A percentile compares a stretch with the other conserved stretches of the same genome.
phyloP scores from a whole-genome alignment of 1,284 basidiomycete genomes.

The Boletus smithii region DNA sequence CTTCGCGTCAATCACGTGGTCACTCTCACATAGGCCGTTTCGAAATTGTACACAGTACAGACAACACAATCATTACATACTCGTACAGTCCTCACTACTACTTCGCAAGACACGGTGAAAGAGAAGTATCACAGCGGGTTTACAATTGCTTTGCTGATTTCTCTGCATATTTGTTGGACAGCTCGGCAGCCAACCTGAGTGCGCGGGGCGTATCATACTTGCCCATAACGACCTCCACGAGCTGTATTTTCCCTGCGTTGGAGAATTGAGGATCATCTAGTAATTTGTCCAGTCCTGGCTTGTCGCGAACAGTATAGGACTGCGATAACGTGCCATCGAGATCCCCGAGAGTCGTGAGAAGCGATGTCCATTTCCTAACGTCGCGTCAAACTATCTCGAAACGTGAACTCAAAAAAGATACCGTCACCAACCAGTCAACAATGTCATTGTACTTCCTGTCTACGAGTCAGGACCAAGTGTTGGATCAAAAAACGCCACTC shows the following conservation, averaged over 20 bases:
- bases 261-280: constrained; percentile 59
- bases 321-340: constrained; percentile 50
- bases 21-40: constrained; percentile 41
- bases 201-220: constrained; percentile 69
- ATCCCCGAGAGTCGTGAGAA: constrained; percentile 60
- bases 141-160: constrained; percentile 20
- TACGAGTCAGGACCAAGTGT: constrained; percentile 31
- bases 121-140: not conserved
- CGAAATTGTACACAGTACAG: constrained; percentile 37
- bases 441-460: constrained; percentile 72
- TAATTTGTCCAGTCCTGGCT: constrained; percentile 60
- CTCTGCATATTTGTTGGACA: constrained; percentile 32
- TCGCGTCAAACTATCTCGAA: constrained; percentile 8
- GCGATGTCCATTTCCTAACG: constrained; percentile 51
- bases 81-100: constrained; percentile 1
- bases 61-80: constrained; percentile 21
- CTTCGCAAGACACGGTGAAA: not conserved
- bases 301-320: constrained; percentile 66
- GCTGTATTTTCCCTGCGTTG: constrained; percentile 60
- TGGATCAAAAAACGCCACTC: constrained; percentile 4
- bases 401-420: not conserved
- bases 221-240: constrained; percentile 79
- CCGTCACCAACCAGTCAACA: constrained; percentile 49
- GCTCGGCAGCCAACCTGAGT: constrained; percentile 50
- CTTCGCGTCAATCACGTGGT: constrained; percentile 35